These are phyloP conservation scores for Lipomyces oligophaga DNA, from an alignment of 805 yeast genomes.

Conservation along the genomic window DNA sequence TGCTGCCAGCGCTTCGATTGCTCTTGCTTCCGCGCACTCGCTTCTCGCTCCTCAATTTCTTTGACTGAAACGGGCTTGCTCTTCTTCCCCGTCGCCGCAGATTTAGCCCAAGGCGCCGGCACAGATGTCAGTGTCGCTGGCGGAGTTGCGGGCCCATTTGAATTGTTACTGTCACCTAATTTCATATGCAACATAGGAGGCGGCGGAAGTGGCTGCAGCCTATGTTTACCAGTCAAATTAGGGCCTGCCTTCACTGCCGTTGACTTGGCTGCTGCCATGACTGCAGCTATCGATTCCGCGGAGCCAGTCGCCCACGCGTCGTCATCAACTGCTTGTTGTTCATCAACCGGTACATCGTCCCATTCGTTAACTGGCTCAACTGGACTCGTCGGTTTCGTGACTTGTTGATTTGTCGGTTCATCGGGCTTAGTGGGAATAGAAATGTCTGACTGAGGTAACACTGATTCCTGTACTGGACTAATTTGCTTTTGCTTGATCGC, in stretches of 20 bases:
- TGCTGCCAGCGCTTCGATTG: too few relatives aligned
- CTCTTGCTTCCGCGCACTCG: conserved; percentile 23
- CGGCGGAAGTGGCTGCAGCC: conserved; percentile 23
- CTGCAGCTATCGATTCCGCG: too few relatives aligned
- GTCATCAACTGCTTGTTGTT: too few relatives aligned
- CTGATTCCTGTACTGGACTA: too few relatives aligned
- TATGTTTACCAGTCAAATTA: conserved; percentile 10
- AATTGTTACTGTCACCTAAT: conserved; percentile 1
- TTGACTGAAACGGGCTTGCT: conserved; percentile 29
- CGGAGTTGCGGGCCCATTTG: neutral
- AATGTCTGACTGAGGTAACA: too few relatives aligned
- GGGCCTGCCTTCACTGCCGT: neutral
- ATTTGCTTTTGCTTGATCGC: neutral
- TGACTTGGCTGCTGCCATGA: neutral
- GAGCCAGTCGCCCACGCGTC: too few relatives aligned
- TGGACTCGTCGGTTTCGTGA: too few relatives aligned
- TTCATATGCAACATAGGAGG: conserved; percentile 13
- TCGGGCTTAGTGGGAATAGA: too few relatives aligned
- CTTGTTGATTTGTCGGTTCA: too few relatives aligned
- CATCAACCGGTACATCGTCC: neutral
- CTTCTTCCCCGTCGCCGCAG: conserved; percentile 14
- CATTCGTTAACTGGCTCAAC: neutral
- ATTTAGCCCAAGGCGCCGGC: conserved; percentile 28
- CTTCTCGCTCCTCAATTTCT: conserved; percentile 37
- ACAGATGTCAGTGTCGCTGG: conserved; percentile 10